Evolutionary conservation across 345 rosid genomes (phyloP), one percentile per base, ranked within the genome.

Genomic region (Sisymbrium irio): DNA sequence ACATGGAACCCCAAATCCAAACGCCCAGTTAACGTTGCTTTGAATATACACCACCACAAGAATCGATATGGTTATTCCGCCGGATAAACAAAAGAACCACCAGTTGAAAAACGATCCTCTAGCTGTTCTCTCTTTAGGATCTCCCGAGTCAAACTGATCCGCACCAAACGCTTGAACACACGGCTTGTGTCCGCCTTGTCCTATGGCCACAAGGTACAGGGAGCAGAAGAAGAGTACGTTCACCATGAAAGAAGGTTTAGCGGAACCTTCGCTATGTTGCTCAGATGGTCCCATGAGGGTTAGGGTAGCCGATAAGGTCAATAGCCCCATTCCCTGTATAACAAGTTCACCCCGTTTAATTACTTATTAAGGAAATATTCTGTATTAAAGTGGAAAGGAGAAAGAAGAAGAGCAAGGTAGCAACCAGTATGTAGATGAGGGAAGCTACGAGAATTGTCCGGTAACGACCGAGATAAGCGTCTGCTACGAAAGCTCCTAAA

Each of bases 1-100:
- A 59, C 65, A 59, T 18, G 46, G 65, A 13, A 59, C 20, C 65
- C 46, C 65, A 37, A 59, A 59, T 18, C 65, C 65, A 59, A 59
- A 2, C 3, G 30, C 65, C 65, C 65, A 59, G 8, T 32, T 59
- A 12, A 59, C 17, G 46, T 37, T 36, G 65, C 46, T 59, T 37
- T 59, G 65, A 18, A 37, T 17, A 60, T 60, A 60, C 17, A 60
- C 65, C 32, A 60, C 4, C 6, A 60, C 32, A 3, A 39, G 8
- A 37, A 60, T 60, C 47, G 65, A 37, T 20, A 60, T 7, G 11
- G 17, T 47, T 60, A 60, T 60, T 36, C 65, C 65, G 11, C 12
- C 65, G 33, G 65, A 60, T 37, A 22, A 19, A 39, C 32, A 11
- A 30, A 60, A 60, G 47, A 60, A 60, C 65, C 65, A 60, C 65